Evolutionary conservation across 768 basidiomycete species (phyloP), one percentile per base, ranked within the genome.

Genomic region (Serendipita sp.): DNA sequence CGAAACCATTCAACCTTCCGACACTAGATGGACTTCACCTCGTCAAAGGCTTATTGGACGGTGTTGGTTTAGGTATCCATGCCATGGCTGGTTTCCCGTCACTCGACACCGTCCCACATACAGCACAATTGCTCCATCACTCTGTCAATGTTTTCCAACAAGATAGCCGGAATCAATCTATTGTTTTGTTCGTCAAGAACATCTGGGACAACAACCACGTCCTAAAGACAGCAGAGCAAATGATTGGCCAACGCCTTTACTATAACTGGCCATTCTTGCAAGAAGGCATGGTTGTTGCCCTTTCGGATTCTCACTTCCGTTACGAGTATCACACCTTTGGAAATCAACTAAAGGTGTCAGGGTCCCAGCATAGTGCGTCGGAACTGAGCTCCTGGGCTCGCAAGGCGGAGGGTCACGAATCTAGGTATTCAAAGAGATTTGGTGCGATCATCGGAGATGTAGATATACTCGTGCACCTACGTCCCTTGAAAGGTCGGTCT

Each of bases 21-120:
- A 92, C 86, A 0, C 78, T 98, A 37, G 76, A 78, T 67, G 94
- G 91, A 1, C 79, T 96, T 15, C 86, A 91, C 68, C 81, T 96
- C 45, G 79, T 94, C 43, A 81, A 87, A 45, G 95, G 95, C 3
- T 81, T 98, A 0, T 83, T 88, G 66, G 86, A 93, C 31, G 94
- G 95, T 16, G 94, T 92, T 8, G 81, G 83, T 64, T 83, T 94
- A 8, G 95, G 95, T 60, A 80, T 82, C 3, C 80, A 85, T 40
- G 90, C 93, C 3, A 79, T 98, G 3, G 92, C 96, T 0, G 96
- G 96, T 8, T 99, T 99, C 81, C 95, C 96, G 0, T 95, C 96
- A 1, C 80, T 98, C 34, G 82, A 94, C 66, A 96, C 94, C 0
- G 79, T 98, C 5, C 89, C 88, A 0, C 81, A 91, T 70, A 83